phyloP scores from a whole-genome alignment of 75 land plant species.

The Sequoiadendron giganteum region DNA sequence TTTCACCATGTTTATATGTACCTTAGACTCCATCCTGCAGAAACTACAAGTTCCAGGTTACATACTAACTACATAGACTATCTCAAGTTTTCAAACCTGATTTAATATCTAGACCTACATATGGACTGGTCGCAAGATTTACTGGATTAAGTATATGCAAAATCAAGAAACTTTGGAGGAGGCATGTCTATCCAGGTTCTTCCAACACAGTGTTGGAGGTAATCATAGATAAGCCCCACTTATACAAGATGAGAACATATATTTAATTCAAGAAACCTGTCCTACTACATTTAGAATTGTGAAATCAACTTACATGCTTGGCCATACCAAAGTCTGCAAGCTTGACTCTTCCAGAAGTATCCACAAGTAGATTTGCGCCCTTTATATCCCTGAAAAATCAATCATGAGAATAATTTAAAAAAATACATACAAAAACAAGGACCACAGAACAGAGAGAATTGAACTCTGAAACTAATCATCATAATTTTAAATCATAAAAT shows the following conservation, averaged over 20 bases:
- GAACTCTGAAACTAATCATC: background rate
- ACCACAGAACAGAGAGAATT: background rate
- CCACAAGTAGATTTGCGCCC: constrained; percentile 21
- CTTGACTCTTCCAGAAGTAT: constrained; percentile 18
- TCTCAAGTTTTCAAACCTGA: background rate
- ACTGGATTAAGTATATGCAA: background rate
- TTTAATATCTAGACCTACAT: background rate
- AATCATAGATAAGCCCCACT: background rate
- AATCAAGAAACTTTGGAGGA: background rate
- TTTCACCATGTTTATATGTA: background rate
- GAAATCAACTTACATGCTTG: constrained; percentile 7
- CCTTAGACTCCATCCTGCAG: background rate
- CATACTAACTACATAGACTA: background rate
- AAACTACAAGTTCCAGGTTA: background rate
- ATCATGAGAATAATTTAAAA: background rate
- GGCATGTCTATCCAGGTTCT: background rate
- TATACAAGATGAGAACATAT: background rate
- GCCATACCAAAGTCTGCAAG: constrained; percentile 35
- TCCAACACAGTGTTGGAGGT: background rate
- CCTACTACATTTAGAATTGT: background rate
- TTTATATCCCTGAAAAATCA: constrained; percentile 21
- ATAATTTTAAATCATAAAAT: background rate
- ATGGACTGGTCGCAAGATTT: background rate
- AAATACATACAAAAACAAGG: background rate
- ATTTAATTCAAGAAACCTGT: background rate